A percentile compares a stretch with the other conserved stretches of the same genome.
Conservation (phyloP, 305 asterid species). For the Fraxinus latifolia region DNA sequence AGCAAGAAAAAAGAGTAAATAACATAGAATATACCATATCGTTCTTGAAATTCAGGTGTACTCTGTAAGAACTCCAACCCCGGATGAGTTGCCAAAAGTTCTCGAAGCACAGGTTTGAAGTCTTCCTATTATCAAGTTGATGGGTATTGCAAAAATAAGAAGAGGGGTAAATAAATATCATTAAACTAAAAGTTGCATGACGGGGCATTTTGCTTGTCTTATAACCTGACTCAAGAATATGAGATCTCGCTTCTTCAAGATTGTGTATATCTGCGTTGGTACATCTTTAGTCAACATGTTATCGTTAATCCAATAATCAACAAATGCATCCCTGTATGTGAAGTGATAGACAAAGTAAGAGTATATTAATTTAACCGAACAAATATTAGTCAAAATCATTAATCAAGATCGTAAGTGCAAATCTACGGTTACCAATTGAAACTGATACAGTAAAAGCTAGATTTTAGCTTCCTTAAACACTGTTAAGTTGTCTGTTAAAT, state of each 20-base stretch:
- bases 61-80: constrained; percentile 89
- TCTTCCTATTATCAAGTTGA: constrained; percentile 59
- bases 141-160: constrained; percentile 12
- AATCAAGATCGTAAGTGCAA: constrained; percentile 11
- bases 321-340: constrained; percentile 76
- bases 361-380: constrained; percentile 16
- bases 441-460: constrained; percentile 2
- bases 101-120: constrained; percentile 82
- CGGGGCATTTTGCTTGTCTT: constrained; percentile 4
- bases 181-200: constrained; percentile 9
- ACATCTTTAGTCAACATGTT: constrained; percentile 79
- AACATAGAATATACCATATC: constrained; percentile 64
- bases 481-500: not conserved
- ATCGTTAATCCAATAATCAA: constrained; percentile 77
- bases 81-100: constrained; percentile 83
- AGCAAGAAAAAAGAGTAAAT: not conserved
- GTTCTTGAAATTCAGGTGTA: constrained; percentile 94
- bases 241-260: constrained; percentile 74
- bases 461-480: not conserved
- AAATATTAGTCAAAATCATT: constrained; percentile 12
- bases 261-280: constrained; percentile 63
- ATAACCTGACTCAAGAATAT: constrained; percentile 62
- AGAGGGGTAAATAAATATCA: constrained; percentile 12
- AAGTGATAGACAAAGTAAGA: constrained; percentile 26
- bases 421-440: constrained; percentile 9